Conservation (phyloP, 371 early-diverging fungal species). For the Actinomortierella ambigua region DNA sequence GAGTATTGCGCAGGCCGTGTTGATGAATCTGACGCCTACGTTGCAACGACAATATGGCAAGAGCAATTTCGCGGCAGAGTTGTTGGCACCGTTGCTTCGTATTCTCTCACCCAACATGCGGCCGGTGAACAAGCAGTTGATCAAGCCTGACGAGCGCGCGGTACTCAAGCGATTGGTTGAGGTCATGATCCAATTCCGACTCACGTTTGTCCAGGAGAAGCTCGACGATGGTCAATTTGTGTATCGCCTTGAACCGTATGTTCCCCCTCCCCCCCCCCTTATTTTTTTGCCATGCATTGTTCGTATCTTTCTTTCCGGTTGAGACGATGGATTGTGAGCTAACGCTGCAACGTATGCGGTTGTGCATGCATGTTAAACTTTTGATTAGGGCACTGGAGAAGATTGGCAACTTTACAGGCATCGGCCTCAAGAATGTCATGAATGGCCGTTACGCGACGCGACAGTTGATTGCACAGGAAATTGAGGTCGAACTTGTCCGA, state of each 20-base stretch:
- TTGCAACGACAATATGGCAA: constrained; percentile 56
- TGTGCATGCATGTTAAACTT: neutral
- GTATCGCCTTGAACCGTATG: constrained; percentile 84
- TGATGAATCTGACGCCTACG: constrained; percentile 54
- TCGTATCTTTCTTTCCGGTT: neutral
- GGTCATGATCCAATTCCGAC: constrained; percentile 76
- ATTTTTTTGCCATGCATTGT: constrained; percentile 4
- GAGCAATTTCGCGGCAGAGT: constrained; percentile 55
- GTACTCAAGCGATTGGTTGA: constrained; percentile 69
- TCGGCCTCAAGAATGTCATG: constrained; percentile 50
- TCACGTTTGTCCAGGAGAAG: constrained; percentile 76
- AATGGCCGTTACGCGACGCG: constrained; percentile 73
- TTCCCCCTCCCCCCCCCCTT: constrained; percentile 6
- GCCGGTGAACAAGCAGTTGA: constrained; percentile 70
- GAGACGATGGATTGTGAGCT: neutral
- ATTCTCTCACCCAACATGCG: constrained; percentile 81
- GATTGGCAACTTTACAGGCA: constrained; percentile 50
- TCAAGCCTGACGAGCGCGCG: constrained; percentile 71
- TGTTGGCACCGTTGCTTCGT: constrained; percentile 69
- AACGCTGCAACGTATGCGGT: neutral
- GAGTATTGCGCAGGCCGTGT: constrained; percentile 58
- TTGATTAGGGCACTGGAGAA: constrained; percentile 63
- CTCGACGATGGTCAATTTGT: constrained; percentile 69
- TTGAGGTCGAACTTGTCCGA: constrained; percentile 64
- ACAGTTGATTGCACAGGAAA: constrained; percentile 81